Evolutionary conservation across 2,329 filamentous ascomycete species (phyloP).

Genomic region (Ophiostoma populinum): DNA sequence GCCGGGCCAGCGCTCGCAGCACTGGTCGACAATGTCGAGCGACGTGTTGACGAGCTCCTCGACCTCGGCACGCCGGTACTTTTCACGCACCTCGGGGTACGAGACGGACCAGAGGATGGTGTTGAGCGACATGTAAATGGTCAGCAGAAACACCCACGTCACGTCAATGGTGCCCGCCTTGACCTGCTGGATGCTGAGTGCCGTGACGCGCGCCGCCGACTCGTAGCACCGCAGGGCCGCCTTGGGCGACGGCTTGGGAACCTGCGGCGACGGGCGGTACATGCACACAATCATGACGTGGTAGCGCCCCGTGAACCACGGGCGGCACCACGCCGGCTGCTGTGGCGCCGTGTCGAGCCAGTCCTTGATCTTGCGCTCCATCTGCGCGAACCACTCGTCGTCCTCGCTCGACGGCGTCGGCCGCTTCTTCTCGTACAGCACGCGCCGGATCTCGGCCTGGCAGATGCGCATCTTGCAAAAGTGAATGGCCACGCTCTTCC

Average conservation of each 20-base stretch:
- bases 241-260: conserved; percentile 64
- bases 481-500: conserved; percentile 80
- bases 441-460: conserved; percentile 74
- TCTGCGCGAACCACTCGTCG: conserved; percentile 73
- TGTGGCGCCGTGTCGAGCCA: conserved; percentile 68
- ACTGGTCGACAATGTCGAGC: conserved; percentile 61
- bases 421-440: conserved; percentile 71
- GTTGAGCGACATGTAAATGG: conserved; percentile 82
- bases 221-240: conserved; percentile 73
- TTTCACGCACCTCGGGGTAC: conserved; percentile 62
- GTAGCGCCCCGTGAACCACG: conserved; percentile 55
- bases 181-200: conserved; percentile 66
- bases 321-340: conserved; percentile 52
- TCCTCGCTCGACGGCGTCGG: conserved; percentile 59
- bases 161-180: conserved; percentile 60
- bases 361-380: conserved; percentile 59
- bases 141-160: conserved; percentile 85
- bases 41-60: conserved; percentile 57
- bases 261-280: conserved; percentile 79
- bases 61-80: conserved; percentile 57
- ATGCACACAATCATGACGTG: conserved; percentile 82
- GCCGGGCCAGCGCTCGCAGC: conserved; percentile 81
- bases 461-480: conserved; percentile 82
- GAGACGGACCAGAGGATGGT: conserved; percentile 84
- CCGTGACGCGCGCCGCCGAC: conserved; percentile 65